Percentiles rank a stretch among this genome's conserved stretches.
phyloP scores from a whole-genome alignment of 106 monocot species.

The Alisma plantagoaquatica region DNA sequence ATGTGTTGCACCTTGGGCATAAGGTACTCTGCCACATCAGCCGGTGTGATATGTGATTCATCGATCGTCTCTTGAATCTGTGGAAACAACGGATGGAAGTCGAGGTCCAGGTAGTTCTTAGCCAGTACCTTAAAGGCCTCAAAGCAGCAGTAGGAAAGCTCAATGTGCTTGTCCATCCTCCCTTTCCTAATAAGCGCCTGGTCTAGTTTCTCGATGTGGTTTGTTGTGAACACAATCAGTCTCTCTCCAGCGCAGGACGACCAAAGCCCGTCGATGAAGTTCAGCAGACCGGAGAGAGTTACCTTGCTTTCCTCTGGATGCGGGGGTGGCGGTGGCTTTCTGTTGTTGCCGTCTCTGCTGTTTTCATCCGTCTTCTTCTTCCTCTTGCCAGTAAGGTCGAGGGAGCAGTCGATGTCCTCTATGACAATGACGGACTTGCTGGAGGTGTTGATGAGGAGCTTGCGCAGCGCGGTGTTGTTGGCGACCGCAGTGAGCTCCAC shows the following conservation, averaged over 20 bases:
- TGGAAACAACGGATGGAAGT: neutral
- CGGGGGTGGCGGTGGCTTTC: too few species aligned
- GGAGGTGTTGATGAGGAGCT: slow-evolving; percentile 20
- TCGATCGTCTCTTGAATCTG: neutral
- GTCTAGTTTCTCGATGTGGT: slow-evolving; percentile 27
- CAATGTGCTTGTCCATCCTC: slow-evolving; percentile 34
- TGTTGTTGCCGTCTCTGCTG: too few species aligned
- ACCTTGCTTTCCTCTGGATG: too few species aligned
- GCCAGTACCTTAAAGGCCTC: slow-evolving; percentile 27
- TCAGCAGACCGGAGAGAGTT: too few species aligned
- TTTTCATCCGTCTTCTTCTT: slow-evolving; percentile 6
- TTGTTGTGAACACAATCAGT: too few species aligned
- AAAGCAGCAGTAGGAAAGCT: too few species aligned
- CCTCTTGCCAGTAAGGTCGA: too few species aligned
- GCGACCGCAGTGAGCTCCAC: too few species aligned
- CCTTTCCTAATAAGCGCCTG: slow-evolving; percentile 31
- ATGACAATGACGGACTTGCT: slow-evolving; percentile 62
- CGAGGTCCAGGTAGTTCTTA: slow-evolving; percentile 5
- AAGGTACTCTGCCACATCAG: slow-evolving; percentile 4
- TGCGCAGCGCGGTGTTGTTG: slow-evolving; percentile 12
- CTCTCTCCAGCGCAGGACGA: too few species aligned
- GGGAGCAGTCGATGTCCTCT: too few species aligned
- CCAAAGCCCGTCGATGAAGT: too few species aligned
- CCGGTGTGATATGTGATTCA: neutral
- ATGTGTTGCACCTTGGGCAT: neutral